A percentile compares a stretch with the other conserved stretches of the same genome.
Evolutionary conservation across 225 moss, liverwort and hornwort genomes (phyloP).

Genomic region (Asterella californica): DNA sequence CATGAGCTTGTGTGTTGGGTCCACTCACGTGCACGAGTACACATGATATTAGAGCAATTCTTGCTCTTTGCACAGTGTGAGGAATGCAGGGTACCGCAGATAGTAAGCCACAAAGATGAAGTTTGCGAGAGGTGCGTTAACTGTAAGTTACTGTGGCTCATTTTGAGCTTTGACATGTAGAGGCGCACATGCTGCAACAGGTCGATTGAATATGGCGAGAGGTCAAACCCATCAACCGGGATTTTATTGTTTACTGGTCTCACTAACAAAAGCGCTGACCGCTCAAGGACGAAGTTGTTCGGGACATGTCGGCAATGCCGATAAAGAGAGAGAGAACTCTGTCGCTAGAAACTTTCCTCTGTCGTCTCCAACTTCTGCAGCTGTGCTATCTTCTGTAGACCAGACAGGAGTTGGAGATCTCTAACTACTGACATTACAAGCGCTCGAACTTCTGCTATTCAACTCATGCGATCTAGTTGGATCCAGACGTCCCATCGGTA

Average conservation of each 20-base stretch:
- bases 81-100: not conserved
- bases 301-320: not conserved
- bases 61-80: not conserved
- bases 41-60: not conserved
- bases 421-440: not conserved
- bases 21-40: conserved; percentile 1
- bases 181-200: conserved; percentile 11
- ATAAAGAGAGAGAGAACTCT: not conserved
- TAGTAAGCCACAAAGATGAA: not conserved
- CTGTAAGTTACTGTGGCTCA: not conserved
- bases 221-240: not conserved
- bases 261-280: not conserved
- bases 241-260: not conserved
- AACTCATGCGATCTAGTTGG: conserved; percentile 8
- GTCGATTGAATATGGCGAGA: not conserved
- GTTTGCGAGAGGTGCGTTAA: not conserved
- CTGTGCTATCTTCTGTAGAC: conserved; percentile 4
- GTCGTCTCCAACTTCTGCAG: conserved; percentile 5
- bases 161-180: not conserved
- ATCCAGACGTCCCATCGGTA: not conserved
- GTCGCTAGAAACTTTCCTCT: not conserved
- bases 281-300: not conserved
- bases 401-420: conserved; percentile 14
- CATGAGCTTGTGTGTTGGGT: not conserved
- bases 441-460: not conserved